Evolutionary conservation across 164 flowering plant species (phyloP), one percentile per base, ranked within the genome.

Genomic region (Chimonanthus praecox): DNA sequence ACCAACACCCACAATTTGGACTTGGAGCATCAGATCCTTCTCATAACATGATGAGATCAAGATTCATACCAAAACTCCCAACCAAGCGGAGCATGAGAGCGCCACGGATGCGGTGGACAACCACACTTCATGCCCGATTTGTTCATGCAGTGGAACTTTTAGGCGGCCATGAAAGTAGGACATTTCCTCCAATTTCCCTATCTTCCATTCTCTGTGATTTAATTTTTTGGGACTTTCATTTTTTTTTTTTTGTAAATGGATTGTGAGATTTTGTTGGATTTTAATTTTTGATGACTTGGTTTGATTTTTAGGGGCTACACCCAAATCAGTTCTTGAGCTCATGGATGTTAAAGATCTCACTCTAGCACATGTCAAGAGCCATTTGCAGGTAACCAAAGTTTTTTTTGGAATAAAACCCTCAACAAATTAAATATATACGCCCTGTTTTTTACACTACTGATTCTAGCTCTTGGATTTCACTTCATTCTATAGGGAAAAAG

Each of bases 321-420:
- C 93, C 47, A 89, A 89, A 82, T 89, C 93, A 62, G 93, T 89
- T 75, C 87, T 89, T 49, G 93, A 89, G 83, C 93, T 89, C 62
- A 89, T 89, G 93, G 91, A 86, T 84, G 91, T 87, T 18, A 89
- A 89, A 76, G 93, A 89, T 81, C 89, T 89, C 58, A 89, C 93
- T 43, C 75, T 89, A 71, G 93, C 93, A 80, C 93, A 89, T 85
- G 93, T 89, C 46, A 89, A 89, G 78, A 86, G 89, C 77, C 93
- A 89, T 82, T 79, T 89, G 72, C 93, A 89, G 93, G 93, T 89
- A 79, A 64, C 46, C 46, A 71, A 16, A 49, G 48, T 33, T 33
- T 33, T 21, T 33, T 33, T 33, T 33, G 33, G 33, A 33, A 33
- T 33, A 62, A 49, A 45, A 15, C 15, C 10, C 47, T 21, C 73